phyloP scores from a whole-genome alignment of 441 rosid species.

The Geranium incanum region DNA sequence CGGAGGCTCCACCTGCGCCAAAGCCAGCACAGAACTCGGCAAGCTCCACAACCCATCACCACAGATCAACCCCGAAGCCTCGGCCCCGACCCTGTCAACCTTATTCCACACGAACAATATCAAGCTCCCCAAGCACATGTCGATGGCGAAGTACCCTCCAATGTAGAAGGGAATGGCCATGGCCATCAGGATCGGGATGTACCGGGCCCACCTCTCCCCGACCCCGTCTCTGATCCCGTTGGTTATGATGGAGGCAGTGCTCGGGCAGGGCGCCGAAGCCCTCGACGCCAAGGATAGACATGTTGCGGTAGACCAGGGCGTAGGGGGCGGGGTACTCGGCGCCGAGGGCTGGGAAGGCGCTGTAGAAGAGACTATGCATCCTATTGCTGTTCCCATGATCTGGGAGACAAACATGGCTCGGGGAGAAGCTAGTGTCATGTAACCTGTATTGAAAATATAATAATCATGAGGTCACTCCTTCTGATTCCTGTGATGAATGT shows the following conservation, averaged over 20 bases:
- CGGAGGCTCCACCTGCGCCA: slow-evolving; percentile 60
- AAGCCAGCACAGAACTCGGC: slow-evolving; percentile 69
- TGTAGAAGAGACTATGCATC: slow-evolving; percentile 42
- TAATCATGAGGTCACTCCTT: too few species aligned
- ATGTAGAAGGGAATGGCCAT: slow-evolving; percentile 97
- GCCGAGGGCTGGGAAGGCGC: slow-evolving; percentile 69
- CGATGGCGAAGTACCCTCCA: slow-evolving; percentile 77
- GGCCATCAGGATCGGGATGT: slow-evolving; percentile 89
- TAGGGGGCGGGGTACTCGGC: slow-evolving; percentile 86
- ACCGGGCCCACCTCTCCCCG: slow-evolving; percentile 44
- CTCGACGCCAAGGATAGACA: slow-evolving; percentile 84
- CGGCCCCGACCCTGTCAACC: slow-evolving; percentile 43
- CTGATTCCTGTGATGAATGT: too few species aligned
- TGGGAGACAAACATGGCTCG: slow-evolving; percentile 54
- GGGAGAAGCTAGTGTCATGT: slow-evolving; percentile 56
- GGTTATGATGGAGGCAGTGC: slow-evolving; percentile 50
- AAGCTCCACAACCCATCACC: slow-evolving; percentile 94
- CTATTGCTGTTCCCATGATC: slow-evolving; percentile 23
- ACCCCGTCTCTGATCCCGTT: slow-evolving; percentile 48
- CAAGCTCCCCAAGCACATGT: slow-evolving; percentile 79
- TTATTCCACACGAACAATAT: slow-evolving; percentile 66
- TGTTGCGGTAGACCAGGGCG: slow-evolving; percentile 70
- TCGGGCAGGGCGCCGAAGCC: slow-evolving; percentile 80
- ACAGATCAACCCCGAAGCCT: slow-evolving; percentile 53
- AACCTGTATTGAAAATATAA: slow-evolving; percentile 24